phyloP scores from a whole-genome alignment of 2,329 filamentous ascomycete genomes.

The Pezicula carpinea region DNA sequence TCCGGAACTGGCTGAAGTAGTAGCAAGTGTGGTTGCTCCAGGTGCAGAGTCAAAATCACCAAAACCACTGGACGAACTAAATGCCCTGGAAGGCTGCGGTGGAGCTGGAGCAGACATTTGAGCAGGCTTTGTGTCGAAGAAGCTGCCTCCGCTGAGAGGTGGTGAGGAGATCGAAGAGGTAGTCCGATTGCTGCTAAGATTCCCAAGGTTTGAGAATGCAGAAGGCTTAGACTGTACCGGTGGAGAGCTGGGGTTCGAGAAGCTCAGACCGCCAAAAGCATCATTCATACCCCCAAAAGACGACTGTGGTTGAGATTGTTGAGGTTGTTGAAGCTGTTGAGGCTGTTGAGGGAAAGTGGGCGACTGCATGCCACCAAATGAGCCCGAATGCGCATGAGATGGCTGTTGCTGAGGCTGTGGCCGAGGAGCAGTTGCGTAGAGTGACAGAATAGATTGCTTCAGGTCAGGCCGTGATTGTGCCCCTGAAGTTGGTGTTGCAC shows the following conservation, averaged over 20 bases:
- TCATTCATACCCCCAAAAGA: slow-evolving; percentile 60
- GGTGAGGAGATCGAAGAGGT: slow-evolving; percentile 40
- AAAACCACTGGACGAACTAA: slow-evolving; percentile 56
- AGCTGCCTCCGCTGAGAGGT: slow-evolving; percentile 61
- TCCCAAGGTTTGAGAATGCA: slow-evolving; percentile 45
- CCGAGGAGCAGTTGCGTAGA: slow-evolving; percentile 82
- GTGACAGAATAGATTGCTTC: slow-evolving; percentile 93
- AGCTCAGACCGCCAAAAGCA: slow-evolving; percentile 70
- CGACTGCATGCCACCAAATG: slow-evolving; percentile 64
- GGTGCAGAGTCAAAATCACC: slow-evolving; percentile 49
- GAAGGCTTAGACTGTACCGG: slow-evolving; percentile 35
- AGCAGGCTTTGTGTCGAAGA: slow-evolving; percentile 73
- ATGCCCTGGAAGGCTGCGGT: slow-evolving; percentile 43
- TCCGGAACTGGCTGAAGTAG: slow-evolving; percentile 39
- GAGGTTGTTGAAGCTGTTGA: slow-evolving; percentile 35
- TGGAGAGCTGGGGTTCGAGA: slow-evolving; percentile 45
- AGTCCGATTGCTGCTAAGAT: slow-evolving; percentile 34
- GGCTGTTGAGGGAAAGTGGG: slow-evolving; percentile 39
- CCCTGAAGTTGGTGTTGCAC: slow-evolving; percentile 63
- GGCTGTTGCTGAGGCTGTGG: slow-evolving; percentile 57
- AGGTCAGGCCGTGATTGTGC: slow-evolving; percentile 80
- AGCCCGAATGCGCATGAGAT: slow-evolving; percentile 52
- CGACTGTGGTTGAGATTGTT: slow-evolving; percentile 12
- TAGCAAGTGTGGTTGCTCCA: slow-evolving; percentile 36
- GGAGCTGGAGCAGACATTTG: slow-evolving; percentile 41